Evolutionary conservation across 306 rosid species (phyloP).

Genomic region (Luffa acutangula): DNA sequence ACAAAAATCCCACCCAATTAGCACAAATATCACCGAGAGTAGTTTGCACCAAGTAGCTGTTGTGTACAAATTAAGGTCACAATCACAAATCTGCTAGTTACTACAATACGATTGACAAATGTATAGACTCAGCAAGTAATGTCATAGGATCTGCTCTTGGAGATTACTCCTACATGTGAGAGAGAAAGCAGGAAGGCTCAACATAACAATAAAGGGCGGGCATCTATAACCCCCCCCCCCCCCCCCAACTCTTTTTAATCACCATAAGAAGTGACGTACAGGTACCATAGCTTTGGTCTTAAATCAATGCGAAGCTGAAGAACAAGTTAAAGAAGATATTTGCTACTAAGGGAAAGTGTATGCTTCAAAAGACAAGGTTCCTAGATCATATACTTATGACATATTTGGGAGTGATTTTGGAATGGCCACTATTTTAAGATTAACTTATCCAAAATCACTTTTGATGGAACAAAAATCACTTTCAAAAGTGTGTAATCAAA

Average conservation of each 20-base stretch:
- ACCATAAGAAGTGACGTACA: not conserved
- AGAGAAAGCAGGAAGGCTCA: not conserved
- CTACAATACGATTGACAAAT: not conserved
- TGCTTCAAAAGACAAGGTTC: not conserved
- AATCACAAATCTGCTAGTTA: not conserved
- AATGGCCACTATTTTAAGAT: no score
- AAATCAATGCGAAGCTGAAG: not conserved
- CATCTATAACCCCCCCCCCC: not conserved
- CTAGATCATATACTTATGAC: not conserved
- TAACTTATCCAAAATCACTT: no score
- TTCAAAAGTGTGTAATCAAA: no score
- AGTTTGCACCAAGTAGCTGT: no score
- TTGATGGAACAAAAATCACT: no score
- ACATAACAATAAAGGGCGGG: not conserved
- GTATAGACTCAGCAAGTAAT: not conserved
- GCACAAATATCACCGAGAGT: no score
- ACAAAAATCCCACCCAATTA: no score
- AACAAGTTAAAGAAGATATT: not conserved
- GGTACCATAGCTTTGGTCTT: not conserved
- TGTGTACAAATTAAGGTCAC: no score
- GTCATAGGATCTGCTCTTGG: not conserved
- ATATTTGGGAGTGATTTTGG: no score
- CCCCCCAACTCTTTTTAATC: not conserved
- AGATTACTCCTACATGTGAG: not conserved
- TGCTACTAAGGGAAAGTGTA: not conserved